phyloP scores from a whole-genome alignment of 345 rosid genomes.

The Citrus trifoliata region DNA sequence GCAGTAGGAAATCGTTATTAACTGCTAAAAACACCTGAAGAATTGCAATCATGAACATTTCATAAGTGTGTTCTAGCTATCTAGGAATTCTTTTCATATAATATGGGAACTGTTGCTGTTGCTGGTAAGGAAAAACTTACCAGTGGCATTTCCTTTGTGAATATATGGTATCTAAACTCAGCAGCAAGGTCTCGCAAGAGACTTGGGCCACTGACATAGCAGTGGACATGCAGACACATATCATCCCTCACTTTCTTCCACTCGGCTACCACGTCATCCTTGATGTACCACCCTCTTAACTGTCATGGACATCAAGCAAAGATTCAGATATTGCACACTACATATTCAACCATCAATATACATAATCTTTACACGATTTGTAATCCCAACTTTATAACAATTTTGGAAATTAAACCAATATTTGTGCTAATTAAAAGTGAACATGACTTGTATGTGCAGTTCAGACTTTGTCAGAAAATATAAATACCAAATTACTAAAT shows the following conservation, averaged over 20 bases:
- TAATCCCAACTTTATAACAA: background rate
- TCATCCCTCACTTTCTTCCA: slow-evolving; percentile 75
- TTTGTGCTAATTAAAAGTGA: background rate
- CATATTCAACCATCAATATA: background rate
- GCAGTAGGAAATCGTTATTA: background rate
- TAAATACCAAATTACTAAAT: background rate
- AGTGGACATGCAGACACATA: slow-evolving; percentile 65
- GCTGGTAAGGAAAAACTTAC: slow-evolving; percentile 32
- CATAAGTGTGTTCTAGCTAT: slow-evolving; percentile 4
- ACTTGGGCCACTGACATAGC: slow-evolving; percentile 81
- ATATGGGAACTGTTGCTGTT: background rate
- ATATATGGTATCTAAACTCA: slow-evolving; percentile 84
- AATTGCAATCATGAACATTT: background rate
- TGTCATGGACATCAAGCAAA: slow-evolving; percentile 15
- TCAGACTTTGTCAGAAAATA: background rate
- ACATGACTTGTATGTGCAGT: background rate
- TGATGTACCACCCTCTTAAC: slow-evolving; percentile 83
- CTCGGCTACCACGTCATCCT: slow-evolving; percentile 92
- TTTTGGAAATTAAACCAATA: background rate
- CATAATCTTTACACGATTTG: background rate
- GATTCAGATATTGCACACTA: background rate
- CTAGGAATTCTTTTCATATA: background rate
- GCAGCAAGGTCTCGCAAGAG: slow-evolving; percentile 69
- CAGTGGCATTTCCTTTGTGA: slow-evolving; percentile 90
- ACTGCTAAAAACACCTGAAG: background rate